A percentile compares a stretch with the other conserved stretches of the same genome.
Conservation (phyloP, 2,329 filamentous ascomycete genomes). For the Eurotiales sp. region DNA sequence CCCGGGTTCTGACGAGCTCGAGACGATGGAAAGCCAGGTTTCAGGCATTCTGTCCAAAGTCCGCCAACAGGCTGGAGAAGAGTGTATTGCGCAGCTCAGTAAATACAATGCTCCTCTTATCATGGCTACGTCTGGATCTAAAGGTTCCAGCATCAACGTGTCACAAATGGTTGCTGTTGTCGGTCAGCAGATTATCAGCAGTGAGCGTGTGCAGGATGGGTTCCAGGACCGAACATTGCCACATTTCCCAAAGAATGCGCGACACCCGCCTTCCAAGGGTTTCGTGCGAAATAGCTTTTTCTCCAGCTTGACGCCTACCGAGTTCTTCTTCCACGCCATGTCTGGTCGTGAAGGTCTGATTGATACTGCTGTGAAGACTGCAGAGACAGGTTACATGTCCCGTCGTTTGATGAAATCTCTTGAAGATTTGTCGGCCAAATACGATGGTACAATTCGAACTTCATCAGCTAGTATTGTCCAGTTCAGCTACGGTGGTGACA, state of each 20-base stretch:
- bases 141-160: conserved; percentile 96
- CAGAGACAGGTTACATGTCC: conserved; percentile 99
- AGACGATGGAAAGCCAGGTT: conserved; percentile 85
- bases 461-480: conserved; percentile 87
- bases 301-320: conserved; percentile 79
- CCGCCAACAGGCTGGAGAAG: conserved; percentile 82
- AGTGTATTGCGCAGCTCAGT: conserved; percentile 86
- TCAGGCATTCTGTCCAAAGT: conserved; percentile 91
- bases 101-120: conserved; percentile 88
- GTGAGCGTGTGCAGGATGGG: conserved; percentile 86
- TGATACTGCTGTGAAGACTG: conserved; percentile 98
- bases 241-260: conserved; percentile 90
- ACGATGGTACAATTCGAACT: conserved; percentile 91
- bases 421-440: conserved; percentile 88
- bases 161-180: conserved; percentile 98
- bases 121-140: conserved; percentile 97
- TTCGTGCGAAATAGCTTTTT: conserved; percentile 99
- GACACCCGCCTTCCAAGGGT: conserved; percentile 89
- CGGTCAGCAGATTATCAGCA: conserved; percentile 95
- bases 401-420: conserved; percentile 96
- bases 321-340: conserved; percentile 98
- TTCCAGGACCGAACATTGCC: conserved; percentile 94
- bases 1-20: conserved; percentile 83
- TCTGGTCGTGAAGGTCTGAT: conserved; percentile 97
- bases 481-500: conserved; percentile 95